Conservation (phyloP, 768 basidiomycete genomes). For the Hypholoma fasciculare region DNA sequence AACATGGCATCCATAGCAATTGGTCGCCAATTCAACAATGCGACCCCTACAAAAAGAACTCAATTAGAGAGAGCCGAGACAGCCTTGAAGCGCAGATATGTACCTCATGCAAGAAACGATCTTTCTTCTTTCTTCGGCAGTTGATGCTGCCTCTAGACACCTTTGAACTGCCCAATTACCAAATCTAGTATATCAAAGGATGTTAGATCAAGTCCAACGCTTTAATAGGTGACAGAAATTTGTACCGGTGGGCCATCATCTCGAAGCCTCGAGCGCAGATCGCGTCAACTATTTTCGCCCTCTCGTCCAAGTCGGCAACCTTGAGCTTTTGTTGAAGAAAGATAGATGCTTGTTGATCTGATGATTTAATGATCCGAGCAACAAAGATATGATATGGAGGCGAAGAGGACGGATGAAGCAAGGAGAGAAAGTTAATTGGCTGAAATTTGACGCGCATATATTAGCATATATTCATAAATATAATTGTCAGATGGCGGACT, state of each 20-base stretch:
- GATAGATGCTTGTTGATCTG: slow-evolving; percentile 89
- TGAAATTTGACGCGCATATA: slow-evolving; percentile 30
- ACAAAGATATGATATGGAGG: slow-evolving; percentile 85
- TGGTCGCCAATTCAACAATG: slow-evolving; percentile 84
- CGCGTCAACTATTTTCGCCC: slow-evolving; percentile 83
- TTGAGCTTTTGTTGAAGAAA: slow-evolving; percentile 91
- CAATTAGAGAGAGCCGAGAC: background rate
- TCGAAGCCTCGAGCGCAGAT: slow-evolving; percentile 84
- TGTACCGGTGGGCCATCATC: slow-evolving; percentile 88
- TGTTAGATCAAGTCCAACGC: slow-evolving; percentile 1
- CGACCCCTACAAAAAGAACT: slow-evolving; percentile 52
- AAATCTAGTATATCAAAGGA: slow-evolving; percentile 43
- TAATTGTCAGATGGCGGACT: slow-evolving; percentile 21
- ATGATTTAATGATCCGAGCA: slow-evolving; percentile 82
- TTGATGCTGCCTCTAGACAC: slow-evolving; percentile 80
- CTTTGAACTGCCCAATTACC: slow-evolving; percentile 92
- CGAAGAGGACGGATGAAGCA: slow-evolving; percentile 82
- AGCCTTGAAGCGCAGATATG: background rate
- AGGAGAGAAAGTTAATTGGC: slow-evolving; percentile 88
- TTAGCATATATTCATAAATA: slow-evolving; percentile 14
- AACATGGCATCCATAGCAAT: slow-evolving; percentile 89
- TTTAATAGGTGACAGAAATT: slow-evolving; percentile 8
- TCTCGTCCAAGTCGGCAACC: slow-evolving; percentile 75
- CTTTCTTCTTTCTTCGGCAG: slow-evolving; percentile 72
- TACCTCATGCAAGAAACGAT: slow-evolving; percentile 88